phyloP scores from a whole-genome alignment of 805 yeast species.

The Kazachstania africana region DNA sequence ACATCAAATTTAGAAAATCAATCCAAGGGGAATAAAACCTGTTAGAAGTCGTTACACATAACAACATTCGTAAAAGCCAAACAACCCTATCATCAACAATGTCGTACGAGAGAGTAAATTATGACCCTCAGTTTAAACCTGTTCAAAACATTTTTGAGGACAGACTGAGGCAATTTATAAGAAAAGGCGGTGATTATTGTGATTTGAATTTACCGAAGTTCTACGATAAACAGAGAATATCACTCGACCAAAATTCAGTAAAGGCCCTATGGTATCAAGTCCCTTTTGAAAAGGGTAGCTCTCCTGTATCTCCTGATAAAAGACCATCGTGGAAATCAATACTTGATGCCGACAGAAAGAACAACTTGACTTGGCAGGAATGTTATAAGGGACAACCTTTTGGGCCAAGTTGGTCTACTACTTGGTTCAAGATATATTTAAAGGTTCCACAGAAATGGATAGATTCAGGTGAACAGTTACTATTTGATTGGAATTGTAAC shows the following conservation, averaged over 20 bases:
- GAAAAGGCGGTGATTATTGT: slow-evolving; percentile 65
- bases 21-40: too few species aligned
- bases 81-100: too few species aligned
- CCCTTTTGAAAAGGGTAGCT: slow-evolving; percentile 40
- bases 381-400: slow-evolving; percentile 63
- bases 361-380: slow-evolving; percentile 33
- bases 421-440: slow-evolving; percentile 72
- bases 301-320: slow-evolving; percentile 26
- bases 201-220: slow-evolving; percentile 71
- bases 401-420: slow-evolving; percentile 96
- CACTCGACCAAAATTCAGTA: slow-evolving; percentile 34
- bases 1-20: too few species aligned
- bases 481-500: slow-evolving; percentile 75
- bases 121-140: slow-evolving; percentile 51
- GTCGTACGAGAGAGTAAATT: slow-evolving; percentile 18
- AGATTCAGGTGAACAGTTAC: slow-evolving; percentile 36
- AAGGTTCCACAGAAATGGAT: slow-evolving; percentile 47
- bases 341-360: slow-evolving; percentile 14
- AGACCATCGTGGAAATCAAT: slow-evolving; percentile 26
- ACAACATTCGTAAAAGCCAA: too few species aligned
- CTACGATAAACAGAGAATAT: slow-evolving; percentile 48
- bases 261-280: slow-evolving; percentile 60
- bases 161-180: slow-evolving; percentile 48
- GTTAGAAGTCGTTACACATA: too few species aligned
- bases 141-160: slow-evolving; percentile 46